Evolutionary conservation across 768 basidiomycete genomes (phyloP).

Genomic region (Cystofilobasidium ferigula): DNA sequence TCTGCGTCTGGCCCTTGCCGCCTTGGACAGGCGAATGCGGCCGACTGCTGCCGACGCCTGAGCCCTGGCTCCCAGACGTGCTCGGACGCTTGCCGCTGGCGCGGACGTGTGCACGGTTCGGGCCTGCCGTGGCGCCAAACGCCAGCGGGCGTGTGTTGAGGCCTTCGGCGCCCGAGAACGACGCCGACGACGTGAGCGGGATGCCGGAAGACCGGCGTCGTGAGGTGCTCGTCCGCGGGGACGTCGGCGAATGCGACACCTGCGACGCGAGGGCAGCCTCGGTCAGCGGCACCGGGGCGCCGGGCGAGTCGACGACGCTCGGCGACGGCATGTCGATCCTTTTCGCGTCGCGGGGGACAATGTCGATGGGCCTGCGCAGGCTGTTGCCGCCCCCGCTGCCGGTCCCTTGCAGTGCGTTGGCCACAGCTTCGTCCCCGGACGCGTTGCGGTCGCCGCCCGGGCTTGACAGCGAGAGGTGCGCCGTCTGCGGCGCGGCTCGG

Average conservation of each 20-base stretch:
- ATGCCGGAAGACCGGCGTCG: too few relatives aligned
- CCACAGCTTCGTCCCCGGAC: neutral
- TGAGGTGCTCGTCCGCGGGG: neutral
- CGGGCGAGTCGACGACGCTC: neutral
- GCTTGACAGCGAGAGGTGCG: slow-evolving; percentile 1
- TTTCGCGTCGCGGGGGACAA: slow-evolving; percentile 4
- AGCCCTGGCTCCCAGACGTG: neutral
- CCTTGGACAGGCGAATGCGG: neutral
- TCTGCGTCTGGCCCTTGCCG: neutral
- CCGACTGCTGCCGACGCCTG: neutral
- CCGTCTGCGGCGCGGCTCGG: neutral
- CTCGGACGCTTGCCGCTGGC: neutral
- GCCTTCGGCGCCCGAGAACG: neutral
- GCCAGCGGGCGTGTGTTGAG: neutral
- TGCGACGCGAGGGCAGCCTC: neutral
- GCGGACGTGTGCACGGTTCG: neutral
- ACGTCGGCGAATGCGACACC: too few relatives aligned
- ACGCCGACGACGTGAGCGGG: neutral
- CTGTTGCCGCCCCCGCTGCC: slow-evolving; percentile 1
- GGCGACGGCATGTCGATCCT: slow-evolving; percentile 9
- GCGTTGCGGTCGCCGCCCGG: neutral
- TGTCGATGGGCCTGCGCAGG: slow-evolving; percentile 16
- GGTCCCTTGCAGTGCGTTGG: neutral
- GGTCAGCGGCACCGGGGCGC: too few relatives aligned
- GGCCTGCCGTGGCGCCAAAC: neutral